These are phyloP conservation scores for Leucocoprinus birnbaumii DNA, from an alignment of 768 basidiomycete species.

Conservation along the genomic window DNA sequence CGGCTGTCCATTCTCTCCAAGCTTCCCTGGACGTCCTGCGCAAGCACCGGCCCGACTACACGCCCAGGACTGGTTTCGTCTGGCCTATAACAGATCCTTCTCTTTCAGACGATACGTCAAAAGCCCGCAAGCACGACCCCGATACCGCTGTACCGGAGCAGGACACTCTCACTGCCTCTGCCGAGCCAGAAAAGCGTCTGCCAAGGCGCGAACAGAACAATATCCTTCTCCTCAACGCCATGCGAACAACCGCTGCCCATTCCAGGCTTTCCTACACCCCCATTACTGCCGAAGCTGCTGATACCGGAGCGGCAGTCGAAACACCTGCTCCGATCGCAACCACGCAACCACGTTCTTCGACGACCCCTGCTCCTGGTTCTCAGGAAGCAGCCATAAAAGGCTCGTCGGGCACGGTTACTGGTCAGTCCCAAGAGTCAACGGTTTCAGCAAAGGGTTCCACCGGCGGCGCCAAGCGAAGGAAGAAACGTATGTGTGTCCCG, in stretches of 20 bases:
- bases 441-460: slow-evolving; percentile 35
- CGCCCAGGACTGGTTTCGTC: slow-evolving; percentile 77
- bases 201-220: slow-evolving; percentile 65
- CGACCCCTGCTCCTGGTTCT: slow-evolving; percentile 37
- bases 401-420: slow-evolving; percentile 25
- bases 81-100: slow-evolving; percentile 78
- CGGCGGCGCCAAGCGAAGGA: slow-evolving; percentile 68
- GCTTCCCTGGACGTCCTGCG: slow-evolving; percentile 74
- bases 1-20: slow-evolving; percentile 69
- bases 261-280: slow-evolving; percentile 52
- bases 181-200: slow-evolving; percentile 16
- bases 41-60: slow-evolving; percentile 75
- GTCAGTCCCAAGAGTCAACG: slow-evolving; percentile 37
- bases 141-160: slow-evolving; percentile 9
- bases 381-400: slow-evolving; percentile 30
- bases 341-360: slow-evolving; percentile 30
- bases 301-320: slow-evolving; percentile 24
- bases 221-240: slow-evolving; percentile 68
- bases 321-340: slow-evolving; percentile 28
- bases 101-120: slow-evolving; percentile 19
- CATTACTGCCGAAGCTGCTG: slow-evolving; percentile 26
- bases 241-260: slow-evolving; percentile 76
- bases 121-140: slow-evolving; percentile 11
- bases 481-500: slow-evolving; percentile 55
- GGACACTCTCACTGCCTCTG: slow-evolving; percentile 11